Conservation (phyloP, 352 stramenopile species). For the Phytophthora syringae region DNA sequence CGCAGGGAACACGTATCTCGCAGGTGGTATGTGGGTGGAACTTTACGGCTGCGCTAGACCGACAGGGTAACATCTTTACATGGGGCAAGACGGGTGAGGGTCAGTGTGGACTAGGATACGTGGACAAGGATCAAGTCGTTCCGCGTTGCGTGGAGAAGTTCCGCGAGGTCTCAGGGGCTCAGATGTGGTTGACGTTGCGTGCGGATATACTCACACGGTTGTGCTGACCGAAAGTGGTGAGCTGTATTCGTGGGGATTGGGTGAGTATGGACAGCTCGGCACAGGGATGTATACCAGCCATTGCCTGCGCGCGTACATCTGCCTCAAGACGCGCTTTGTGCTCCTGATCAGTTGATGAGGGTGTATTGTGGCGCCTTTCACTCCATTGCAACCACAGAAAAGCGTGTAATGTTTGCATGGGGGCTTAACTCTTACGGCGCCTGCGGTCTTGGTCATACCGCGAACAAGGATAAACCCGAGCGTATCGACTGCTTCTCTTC, state of each 20-base stretch:
- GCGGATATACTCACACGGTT: slow-evolving; percentile 89
- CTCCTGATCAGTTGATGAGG: slow-evolving; percentile 49
- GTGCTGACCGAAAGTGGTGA: slow-evolving; percentile 79
- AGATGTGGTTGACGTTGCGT: slow-evolving; percentile 71
- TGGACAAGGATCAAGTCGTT: slow-evolving; percentile 82
- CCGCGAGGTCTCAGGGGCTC: slow-evolving; percentile 26
- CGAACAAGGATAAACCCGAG: slow-evolving; percentile 82
- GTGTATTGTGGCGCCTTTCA: slow-evolving; percentile 88
- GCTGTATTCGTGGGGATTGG: slow-evolving; percentile 90
- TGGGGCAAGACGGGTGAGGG: slow-evolving; percentile 91
- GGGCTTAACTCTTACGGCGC: slow-evolving; percentile 84
- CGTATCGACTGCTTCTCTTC: slow-evolving; percentile 77
- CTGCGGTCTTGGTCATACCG: slow-evolving; percentile 78
- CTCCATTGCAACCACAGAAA: slow-evolving; percentile 68
- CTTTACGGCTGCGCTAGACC: slow-evolving; percentile 69
- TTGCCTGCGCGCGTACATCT: slow-evolving; percentile 73
- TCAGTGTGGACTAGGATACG: slow-evolving; percentile 83
- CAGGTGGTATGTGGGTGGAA: slow-evolving; percentile 84
- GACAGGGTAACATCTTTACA: slow-evolving; percentile 66
- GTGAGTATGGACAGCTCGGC: slow-evolving; percentile 91
- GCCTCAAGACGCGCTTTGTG: slow-evolving; percentile 41
- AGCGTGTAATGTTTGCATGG: slow-evolving; percentile 78
- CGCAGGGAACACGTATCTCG: slow-evolving; percentile 41
- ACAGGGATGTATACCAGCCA: slow-evolving; percentile 86
- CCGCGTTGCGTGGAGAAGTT: slow-evolving; percentile 64